Base-by-base conservation (phyloP, 371 early-diverging fungal genomes). In the Conidiobolus incongruus region DNA sequence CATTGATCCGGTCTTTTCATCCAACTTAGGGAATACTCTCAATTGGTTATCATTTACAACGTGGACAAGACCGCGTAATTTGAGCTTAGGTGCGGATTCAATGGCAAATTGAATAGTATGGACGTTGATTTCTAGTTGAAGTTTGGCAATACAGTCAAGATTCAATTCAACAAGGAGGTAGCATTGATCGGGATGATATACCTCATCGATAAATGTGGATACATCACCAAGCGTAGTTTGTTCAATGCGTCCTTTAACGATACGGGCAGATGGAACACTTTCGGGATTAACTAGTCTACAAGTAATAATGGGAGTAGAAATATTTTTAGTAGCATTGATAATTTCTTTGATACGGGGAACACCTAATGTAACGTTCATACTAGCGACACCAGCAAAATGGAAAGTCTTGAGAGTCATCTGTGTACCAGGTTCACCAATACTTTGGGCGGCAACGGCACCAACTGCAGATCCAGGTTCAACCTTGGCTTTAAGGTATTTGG, bases 391-490 rank as follows among this genome's bases (percentile, higher is more conserved):
- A 60, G 99, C 98, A 80, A 97, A 98, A 67, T 99, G 99, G 86
- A 99, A 99, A 55, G 99, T 96, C 62, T 98, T 98, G 47, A 99
- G 65, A 34, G 99, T 99, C 99, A 99, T 99, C 61, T 99, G 99
- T 1, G 99, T 99, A 47, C 96, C 96, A 24, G 99, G 99, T 56
- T 98, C 99, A 51, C 99, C 98, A 53, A 99, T 95, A 44, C 83
- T 81, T 59, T 98, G 98, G 1, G 94, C 98, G 28, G 93, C 98
- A 40, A 99, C 67, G 29, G 98, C 94, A 35, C 99, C 99, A 5
- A 92, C 93, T 36, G 88, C 89, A 1, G 56, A 50, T 0, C 80
- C 96, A 12, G 96, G 94, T 47, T 97, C 93, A 46, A 97, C 86
- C 49, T 70, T 77, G 38, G 94, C 83, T 49, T 74, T 68, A 47